Evolutionary conservation across 345 rosid genomes (phyloP).

Genomic region (Pugionium dolabratum): DNA sequence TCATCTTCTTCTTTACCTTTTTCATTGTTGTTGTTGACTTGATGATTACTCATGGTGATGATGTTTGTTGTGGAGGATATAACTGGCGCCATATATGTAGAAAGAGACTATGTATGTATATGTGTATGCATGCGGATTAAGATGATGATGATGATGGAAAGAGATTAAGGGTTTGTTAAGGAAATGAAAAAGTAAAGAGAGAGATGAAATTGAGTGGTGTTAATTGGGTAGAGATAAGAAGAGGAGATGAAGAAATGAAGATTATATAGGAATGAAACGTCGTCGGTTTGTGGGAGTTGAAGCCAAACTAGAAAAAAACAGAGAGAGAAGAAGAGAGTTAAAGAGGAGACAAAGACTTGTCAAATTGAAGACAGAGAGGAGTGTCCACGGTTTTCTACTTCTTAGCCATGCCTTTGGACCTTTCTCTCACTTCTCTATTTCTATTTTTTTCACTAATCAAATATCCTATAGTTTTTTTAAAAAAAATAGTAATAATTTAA

Average conservation of each 20-base stretch:
- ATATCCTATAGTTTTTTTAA: too few relatives aligned
- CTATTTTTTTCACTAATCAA: not conserved
- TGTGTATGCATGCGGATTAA: conserved; percentile 39
- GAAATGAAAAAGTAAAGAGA: conserved; percentile 23
- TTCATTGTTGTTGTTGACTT: conserved; percentile 33
- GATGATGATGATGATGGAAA: conserved; percentile 30
- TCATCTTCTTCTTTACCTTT: conserved; percentile 34
- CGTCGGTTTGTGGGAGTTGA: conserved; percentile 26
- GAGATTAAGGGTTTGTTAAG: conserved; percentile 36
- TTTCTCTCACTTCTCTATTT: conserved; percentile 40
- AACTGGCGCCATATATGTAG: conserved; percentile 55
- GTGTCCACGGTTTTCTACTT: conserved; percentile 48
- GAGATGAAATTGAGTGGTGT: conserved; percentile 41
- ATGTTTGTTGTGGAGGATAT: conserved; percentile 63
- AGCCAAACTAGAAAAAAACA: conserved; percentile 31
- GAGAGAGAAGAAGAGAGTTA: conserved; percentile 37
- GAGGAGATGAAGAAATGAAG: too few relatives aligned
- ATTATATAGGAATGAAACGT: conserved; percentile 15
- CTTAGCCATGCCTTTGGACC: conserved; percentile 60
- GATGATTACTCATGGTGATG: conserved; percentile 36
- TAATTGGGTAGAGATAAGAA: conserved; percentile 39
- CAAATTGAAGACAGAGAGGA: conserved; percentile 48
- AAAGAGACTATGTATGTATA: conserved; percentile 9
- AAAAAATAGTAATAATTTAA: too few relatives aligned
- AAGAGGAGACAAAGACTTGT: conserved; percentile 71